phyloP scores from a whole-genome alignment of 2,329 filamentous ascomycete genomes.

The Nannizzia gypsea region DNA sequence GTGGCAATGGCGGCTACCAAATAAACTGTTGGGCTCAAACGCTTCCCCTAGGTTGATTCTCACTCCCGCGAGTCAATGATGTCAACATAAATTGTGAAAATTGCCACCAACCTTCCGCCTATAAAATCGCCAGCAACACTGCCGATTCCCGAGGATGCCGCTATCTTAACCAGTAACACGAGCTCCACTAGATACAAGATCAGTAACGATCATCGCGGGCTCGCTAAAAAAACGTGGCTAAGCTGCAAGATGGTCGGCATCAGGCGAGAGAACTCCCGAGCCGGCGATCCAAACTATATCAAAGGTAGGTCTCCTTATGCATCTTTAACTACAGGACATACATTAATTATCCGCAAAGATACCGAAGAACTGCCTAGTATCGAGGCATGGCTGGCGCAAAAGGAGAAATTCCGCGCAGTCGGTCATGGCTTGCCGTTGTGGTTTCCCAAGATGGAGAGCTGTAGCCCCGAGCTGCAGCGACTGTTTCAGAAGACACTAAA shows the following conservation, averaged over 20 bases:
- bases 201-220: no score
- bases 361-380: neutral
- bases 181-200: no score
- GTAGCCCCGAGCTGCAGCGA: neutral
- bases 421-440: neutral
- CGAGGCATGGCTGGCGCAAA: neutral
- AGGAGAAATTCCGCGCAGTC: neutral
- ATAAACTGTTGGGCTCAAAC: neutral
- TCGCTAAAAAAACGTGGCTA: neutral
- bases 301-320: neutral
- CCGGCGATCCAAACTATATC: neutral
- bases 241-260: neutral
- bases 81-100: neutral
- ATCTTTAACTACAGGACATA: neutral
- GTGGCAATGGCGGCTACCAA: neutral
- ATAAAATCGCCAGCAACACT: neutral
- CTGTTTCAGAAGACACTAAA: neutral
- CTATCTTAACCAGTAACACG: no score
- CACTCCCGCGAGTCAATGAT: neutral
- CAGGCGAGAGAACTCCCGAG: neutral
- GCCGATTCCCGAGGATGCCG: neutral
- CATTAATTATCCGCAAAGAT: neutral
- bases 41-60: no score
- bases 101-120: neutral
- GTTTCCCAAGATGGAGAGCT: neutral